A percentile compares a stretch with the other conserved stretches of the same genome.
phyloP scores from a whole-genome alignment of 2,329 filamentous ascomycete species.

The Cordyceps farinosa region DNA sequence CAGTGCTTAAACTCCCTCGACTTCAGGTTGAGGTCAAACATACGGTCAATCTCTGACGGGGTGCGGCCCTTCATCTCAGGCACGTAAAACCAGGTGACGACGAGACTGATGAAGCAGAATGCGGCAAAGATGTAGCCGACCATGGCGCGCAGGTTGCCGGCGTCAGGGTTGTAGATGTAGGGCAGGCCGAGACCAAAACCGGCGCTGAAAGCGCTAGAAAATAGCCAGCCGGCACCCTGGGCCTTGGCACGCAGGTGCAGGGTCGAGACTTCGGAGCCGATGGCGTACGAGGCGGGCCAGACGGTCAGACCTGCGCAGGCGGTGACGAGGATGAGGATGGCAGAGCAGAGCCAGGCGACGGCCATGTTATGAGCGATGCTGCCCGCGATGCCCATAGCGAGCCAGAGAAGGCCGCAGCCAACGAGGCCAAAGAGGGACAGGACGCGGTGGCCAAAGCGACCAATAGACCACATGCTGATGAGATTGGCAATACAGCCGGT shows the following conservation, averaged over 20 bases:
- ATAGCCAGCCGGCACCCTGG: conserved; percentile 42
- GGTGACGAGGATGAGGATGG: conserved; percentile 43
- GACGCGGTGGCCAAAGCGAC: conserved; percentile 36
- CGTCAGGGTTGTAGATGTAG: conserved; percentile 45
- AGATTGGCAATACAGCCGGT: conserved; percentile 44
- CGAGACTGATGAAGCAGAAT: conserved; percentile 33
- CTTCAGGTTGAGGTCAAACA: conserved; percentile 30
- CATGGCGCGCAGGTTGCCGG: conserved; percentile 38
- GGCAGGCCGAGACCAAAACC: conserved; percentile 46
- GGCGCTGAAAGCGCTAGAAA: conserved; percentile 37
- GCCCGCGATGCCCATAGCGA: conserved; percentile 45
- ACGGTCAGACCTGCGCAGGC: conserved; percentile 38
- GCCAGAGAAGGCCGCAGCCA: conserved; percentile 37
- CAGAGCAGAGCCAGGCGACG: conserved; percentile 27
- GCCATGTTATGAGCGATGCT: conserved; percentile 37
- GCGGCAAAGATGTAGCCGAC: conserved; percentile 40
- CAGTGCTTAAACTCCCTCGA: conserved; percentile 26
- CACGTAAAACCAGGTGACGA: conserved; percentile 41
- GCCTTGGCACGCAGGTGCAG: conserved; percentile 42
- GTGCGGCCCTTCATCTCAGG: conserved; percentile 52
- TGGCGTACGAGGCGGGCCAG: conserved; percentile 41
- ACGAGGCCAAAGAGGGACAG: conserved; percentile 36
- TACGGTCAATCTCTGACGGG: conserved; percentile 45
- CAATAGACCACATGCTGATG: conserved; percentile 41
- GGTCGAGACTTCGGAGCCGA: conserved; percentile 42